Conservation (phyloP, 2,329 filamentous ascomycete genomes). For the Venturiaceae sp. region DNA sequence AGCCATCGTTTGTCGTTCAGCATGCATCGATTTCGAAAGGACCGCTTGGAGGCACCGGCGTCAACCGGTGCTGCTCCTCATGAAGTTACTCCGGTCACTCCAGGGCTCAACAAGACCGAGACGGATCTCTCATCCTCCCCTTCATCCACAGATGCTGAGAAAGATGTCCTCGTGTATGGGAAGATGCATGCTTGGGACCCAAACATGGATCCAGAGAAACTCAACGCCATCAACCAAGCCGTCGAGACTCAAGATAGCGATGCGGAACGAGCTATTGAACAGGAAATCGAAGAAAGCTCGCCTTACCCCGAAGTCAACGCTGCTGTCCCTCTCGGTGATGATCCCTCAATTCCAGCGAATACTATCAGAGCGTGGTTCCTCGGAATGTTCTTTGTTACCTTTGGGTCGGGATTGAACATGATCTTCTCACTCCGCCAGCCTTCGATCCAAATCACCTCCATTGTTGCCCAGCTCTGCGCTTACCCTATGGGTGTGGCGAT, state of each 20-base stretch:
- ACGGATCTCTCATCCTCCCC: not conserved
- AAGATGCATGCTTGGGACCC: conserved; percentile 6
- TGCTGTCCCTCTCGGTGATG: conserved; percentile 9
- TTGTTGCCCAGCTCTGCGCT: conserved; percentile 55
- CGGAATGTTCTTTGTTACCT: conserved; percentile 9
- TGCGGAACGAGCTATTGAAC: conserved; percentile 13
- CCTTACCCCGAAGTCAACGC: conserved; percentile 12
- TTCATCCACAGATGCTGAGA: not conserved
- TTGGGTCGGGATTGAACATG: conserved; percentile 40
- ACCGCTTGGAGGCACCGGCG: not conserved
- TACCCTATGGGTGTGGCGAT: conserved; percentile 55
- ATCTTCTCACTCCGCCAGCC: conserved; percentile 54
- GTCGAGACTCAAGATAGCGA: conserved; percentile 18
- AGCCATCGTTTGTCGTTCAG: not conserved
- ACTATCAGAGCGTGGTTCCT: conserved; percentile 10
- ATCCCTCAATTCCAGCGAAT: conserved; percentile 8
- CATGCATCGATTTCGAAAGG: conserved; percentile 3
- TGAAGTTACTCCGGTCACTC: not conserved
- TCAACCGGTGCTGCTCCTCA: not conserved
- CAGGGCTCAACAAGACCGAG: not conserved
- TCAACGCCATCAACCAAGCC: conserved; percentile 10
- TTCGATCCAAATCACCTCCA: conserved; percentile 49
- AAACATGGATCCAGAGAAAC: conserved; percentile 9
- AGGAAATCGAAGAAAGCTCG: conserved; percentile 11
- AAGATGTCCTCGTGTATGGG: not conserved